These are phyloP conservation scores for Yamadazyma blattariae DNA, from an alignment of 1,139 yeast genomes.

Conservation along the genomic window DNA sequence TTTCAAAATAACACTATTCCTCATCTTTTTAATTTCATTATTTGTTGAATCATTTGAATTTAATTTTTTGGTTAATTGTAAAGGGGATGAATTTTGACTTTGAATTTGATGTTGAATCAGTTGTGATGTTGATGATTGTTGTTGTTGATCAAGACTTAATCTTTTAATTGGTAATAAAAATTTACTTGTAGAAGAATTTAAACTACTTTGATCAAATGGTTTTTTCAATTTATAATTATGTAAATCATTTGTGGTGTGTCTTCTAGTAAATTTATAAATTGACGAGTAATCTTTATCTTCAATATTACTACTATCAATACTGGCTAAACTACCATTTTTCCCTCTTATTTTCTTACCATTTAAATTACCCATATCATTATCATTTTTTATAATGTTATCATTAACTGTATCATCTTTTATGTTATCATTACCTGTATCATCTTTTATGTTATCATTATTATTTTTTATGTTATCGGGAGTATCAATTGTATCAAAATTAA, in stretches of 20 bases:
- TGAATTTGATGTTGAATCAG: neutral
- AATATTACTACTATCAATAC: neutral
- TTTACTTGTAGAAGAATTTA: slow-evolving; percentile 2
- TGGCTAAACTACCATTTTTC: neutral
- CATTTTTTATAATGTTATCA: neutral
- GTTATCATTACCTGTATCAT: neutral
- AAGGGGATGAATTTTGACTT: neutral
- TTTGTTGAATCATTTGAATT: slow-evolving; percentile 14
- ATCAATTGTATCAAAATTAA: neutral
- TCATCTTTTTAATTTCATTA: slow-evolving; percentile 41
- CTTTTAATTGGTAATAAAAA: neutral
- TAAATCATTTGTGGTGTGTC: slow-evolving; percentile 17
- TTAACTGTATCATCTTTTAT: neutral
- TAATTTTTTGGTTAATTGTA: slow-evolving; percentile 1
- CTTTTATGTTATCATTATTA: neutral
- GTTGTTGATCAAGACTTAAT: slow-evolving; percentile 2
- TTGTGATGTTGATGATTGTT: neutral
- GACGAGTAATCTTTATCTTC: neutral
- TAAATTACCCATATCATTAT: neutral
- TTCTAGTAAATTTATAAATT: slow-evolving; percentile 5
- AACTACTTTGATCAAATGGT: slow-evolving; percentile 5
- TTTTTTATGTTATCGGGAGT: neutral
- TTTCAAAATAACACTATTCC: slow-evolving; percentile 40
- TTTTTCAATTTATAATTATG: slow-evolving; percentile 9
- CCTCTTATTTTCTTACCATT: neutral